These are phyloP conservation scores for Alternaria triticina DNA, from an alignment of 2,329 filamentous ascomycete species.

Conservation along the genomic window DNA sequence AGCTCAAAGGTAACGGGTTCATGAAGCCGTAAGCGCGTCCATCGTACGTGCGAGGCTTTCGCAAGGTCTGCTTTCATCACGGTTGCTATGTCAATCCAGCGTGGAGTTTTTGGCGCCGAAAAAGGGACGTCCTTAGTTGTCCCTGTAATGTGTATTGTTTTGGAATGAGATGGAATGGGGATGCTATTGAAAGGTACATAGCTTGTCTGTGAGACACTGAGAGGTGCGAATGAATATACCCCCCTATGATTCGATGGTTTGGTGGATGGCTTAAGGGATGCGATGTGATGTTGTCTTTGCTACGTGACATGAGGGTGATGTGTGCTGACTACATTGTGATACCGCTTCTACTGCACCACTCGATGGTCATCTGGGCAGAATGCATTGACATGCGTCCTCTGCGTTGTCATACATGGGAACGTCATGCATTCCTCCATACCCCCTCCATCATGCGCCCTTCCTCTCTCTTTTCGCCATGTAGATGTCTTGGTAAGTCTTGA, in stretches of 20 bases:
- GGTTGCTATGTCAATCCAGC: neutral
- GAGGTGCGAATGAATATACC: neutral
- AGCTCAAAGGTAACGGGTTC: conserved; percentile 40
- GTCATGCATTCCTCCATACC: neutral
- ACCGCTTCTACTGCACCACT: rapidly evolving
- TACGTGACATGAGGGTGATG: rapidly evolving
- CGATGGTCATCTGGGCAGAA: neutral
- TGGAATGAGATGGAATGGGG: neutral
- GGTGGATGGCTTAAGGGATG: rapidly evolving
- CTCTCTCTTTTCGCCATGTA: neutral
- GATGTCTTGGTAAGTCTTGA: neutral
- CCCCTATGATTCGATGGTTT: neutral
- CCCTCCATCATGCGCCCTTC: neutral
- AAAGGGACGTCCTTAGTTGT: neutral
- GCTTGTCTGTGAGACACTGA: neutral
- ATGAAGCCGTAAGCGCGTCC: conserved; percentile 37
- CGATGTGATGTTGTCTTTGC: neutral
- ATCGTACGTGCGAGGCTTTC: neutral
- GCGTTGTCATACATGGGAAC: neutral
- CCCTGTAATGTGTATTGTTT: neutral
- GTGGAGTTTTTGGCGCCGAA: neutral
- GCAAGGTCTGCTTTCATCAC: neutral
- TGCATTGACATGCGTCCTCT: neutral
- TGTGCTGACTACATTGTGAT: neutral
- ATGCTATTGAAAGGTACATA: neutral